Conservation (phyloP, 352 stramenopile species). For the Phytopythium ostracodes region DNA sequence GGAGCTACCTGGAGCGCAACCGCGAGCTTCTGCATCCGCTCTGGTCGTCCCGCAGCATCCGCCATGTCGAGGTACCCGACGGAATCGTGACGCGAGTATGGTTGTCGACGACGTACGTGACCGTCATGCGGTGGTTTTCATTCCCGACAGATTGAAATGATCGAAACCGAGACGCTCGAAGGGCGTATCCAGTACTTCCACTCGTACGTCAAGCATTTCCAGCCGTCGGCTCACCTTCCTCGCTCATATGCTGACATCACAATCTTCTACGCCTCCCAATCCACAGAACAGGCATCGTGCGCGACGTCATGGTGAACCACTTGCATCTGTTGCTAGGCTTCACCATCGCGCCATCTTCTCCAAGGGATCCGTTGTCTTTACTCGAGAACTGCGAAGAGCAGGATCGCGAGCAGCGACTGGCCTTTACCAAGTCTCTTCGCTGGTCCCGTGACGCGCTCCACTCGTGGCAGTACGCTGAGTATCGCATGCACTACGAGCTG, state of each 20-base stretch:
- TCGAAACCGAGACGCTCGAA: conserved; percentile 58
- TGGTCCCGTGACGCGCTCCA: background rate
- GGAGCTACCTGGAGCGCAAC: conserved; percentile 52
- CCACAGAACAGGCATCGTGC: conserved; percentile 62
- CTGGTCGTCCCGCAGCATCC: conserved; percentile 26
- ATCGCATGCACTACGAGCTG: conserved; percentile 21
- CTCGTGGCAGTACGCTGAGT: conserved; percentile 37
- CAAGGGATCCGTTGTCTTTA: background rate
- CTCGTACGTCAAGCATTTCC: conserved; percentile 25
- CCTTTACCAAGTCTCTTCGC: conserved; percentile 19
- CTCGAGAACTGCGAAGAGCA: background rate
- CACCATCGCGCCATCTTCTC: conserved; percentile 22
- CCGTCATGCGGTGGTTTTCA: too few relatives aligned
- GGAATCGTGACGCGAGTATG: too few relatives aligned
- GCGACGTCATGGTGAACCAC: conserved; percentile 83
- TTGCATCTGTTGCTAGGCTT: conserved; percentile 56
- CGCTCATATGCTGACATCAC: too few relatives aligned
- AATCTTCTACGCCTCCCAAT: too few relatives aligned
- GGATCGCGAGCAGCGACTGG: background rate
- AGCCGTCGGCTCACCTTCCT: too few relatives aligned
- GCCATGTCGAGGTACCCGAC: conserved; percentile 19
- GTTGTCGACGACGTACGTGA: too few relatives aligned
- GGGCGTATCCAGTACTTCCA: conserved; percentile 68
- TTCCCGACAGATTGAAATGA: conserved; percentile 49
- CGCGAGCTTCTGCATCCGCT: conserved; percentile 18